Conservation (phyloP, 1,284 basidiomycete genomes). For the Clitocybe nebularis region DNA sequence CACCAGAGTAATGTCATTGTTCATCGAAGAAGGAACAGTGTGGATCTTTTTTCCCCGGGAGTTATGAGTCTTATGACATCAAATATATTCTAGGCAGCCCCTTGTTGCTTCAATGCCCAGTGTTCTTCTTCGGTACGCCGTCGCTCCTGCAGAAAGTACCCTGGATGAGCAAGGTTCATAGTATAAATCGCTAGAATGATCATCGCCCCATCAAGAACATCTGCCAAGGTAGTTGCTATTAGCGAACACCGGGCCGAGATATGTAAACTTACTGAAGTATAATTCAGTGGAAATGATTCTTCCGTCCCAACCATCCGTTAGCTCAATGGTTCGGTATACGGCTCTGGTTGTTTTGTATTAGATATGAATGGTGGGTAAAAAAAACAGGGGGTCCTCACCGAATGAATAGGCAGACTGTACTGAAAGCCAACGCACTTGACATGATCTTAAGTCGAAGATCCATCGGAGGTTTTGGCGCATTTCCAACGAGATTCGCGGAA, state of each 20-base stretch:
- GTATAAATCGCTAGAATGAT: slow-evolving; percentile 53
- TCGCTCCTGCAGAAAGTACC: slow-evolving; percentile 29
- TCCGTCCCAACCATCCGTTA: slow-evolving; percentile 51
- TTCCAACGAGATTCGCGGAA: slow-evolving; percentile 1
- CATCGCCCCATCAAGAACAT: slow-evolving; percentile 59
- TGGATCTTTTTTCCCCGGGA: too few species aligned
- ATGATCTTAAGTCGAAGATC: slow-evolving; percentile 24
- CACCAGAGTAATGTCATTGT: too few species aligned
- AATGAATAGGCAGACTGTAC: slow-evolving; percentile 35
- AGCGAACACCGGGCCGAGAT: too few species aligned
- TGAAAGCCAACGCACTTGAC: slow-evolving; percentile 28
- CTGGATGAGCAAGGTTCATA: slow-evolving; percentile 56
- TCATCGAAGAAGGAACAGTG: too few species aligned
- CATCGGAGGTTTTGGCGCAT: slow-evolving; percentile 20
- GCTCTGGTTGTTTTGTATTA: slow-evolving; percentile 24
- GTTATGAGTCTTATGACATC: too few species aligned
- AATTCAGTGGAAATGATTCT: slow-evolving; percentile 48
- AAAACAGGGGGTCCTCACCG: slow-evolving; percentile 23
- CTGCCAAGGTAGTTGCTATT: slow-evolving; percentile 28
- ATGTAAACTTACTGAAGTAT: slow-evolving; percentile 52
- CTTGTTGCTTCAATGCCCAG: too few species aligned
- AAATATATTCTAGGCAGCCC: too few species aligned
- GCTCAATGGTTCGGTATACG: slow-evolving; percentile 51
- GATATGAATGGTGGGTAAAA: not conserved
- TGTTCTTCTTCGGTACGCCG: too few species aligned